Conservation (phyloP, 1,284 basidiomycete species). For the Malassezia sympodialis region DNA sequence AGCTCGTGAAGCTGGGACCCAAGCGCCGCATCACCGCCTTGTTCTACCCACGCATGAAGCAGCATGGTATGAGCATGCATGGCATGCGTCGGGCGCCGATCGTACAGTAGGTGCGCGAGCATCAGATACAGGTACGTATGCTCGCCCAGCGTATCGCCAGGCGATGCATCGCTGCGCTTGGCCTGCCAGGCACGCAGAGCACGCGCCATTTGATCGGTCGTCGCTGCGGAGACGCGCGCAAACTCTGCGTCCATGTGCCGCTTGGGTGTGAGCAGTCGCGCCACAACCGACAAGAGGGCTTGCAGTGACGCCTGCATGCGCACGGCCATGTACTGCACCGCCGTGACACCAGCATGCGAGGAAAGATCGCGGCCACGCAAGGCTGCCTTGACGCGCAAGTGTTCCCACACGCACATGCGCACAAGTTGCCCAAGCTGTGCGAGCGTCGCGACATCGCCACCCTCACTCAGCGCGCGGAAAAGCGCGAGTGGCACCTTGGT, state of each 20-base stretch:
- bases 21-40: not conserved
- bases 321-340: constrained; percentile 66
- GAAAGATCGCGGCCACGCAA: constrained; percentile 10
- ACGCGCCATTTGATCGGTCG: constrained; percentile 62
- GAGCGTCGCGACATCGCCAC: constrained; percentile 44
- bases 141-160: constrained; percentile 46
- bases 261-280: constrained; percentile 70
- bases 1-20: not conserved
- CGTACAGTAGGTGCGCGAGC: constrained; percentile 65
- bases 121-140: constrained; percentile 65
- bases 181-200: constrained; percentile 66
- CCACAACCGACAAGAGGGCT: constrained; percentile 80
- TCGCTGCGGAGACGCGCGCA: constrained; percentile 64
- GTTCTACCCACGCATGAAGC: constrained; percentile 1
- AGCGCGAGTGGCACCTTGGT: constrained; percentile 65
- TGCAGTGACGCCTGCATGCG: constrained; percentile 68
- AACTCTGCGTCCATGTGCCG: constrained; percentile 66
- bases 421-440: constrained; percentile 68
- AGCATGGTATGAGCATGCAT: constrained; percentile 68
- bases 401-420: constrained; percentile 75
- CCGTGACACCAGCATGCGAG: constrained; percentile 15
- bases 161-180: constrained; percentile 55
- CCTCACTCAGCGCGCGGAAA: constrained; percentile 63
- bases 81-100: constrained; percentile 56
- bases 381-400: constrained; percentile 60